Evolutionary conservation across 2,329 filamentous ascomycete genomes (phyloP), one percentile per base, ranked within the genome.

Genomic region (Epichloe typhina): DNA sequence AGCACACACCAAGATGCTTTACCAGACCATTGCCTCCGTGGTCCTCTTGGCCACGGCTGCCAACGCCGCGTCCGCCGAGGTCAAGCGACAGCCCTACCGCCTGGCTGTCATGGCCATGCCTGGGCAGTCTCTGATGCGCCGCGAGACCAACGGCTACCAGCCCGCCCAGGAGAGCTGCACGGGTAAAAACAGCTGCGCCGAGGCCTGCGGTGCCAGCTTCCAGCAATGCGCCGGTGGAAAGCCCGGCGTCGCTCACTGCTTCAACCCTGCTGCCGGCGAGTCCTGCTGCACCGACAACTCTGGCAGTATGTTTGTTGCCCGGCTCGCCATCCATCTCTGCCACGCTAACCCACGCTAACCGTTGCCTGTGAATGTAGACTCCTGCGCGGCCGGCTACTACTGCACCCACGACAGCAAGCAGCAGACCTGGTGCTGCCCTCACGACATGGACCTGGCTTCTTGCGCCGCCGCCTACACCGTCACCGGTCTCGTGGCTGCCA

Each of bases 311-410:
- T 73, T 46, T 46, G n/a, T 15, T 17, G 38, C 31, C 31, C 41
- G 13, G 13, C 23, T 19, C 26, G 26, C 7, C 26, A 3, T 31
- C 26, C 19, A 19, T 19, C 19, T 19, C 19, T 19, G 19, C 19
- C 3, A 19, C 19, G 19, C 19, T 19, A 19, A 19, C 19, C 19
- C 21, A 23, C 19, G 17, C 17, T 7, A 4, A 26, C 19, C 40
- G 12, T 12, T 41, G 17, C 3, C n/a, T 19, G 26, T 31, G 26
- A 31, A 31, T 31, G 2, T 31, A 82, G 79, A 79, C 64, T 77
- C 79, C 35, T 84, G 80, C 63, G 73, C 79, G 35, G 62, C 66
- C 15, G 78, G 77, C 47, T 84, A 76, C 69, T 83, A 77, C 70
- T 84, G 81, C 69, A 73, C 77, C n/a, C 69, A 73, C 56, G 73